phyloP scores from a whole-genome alignment of 495 filamentous ascomycete species.

The Penicillium egyptiacum region DNA sequence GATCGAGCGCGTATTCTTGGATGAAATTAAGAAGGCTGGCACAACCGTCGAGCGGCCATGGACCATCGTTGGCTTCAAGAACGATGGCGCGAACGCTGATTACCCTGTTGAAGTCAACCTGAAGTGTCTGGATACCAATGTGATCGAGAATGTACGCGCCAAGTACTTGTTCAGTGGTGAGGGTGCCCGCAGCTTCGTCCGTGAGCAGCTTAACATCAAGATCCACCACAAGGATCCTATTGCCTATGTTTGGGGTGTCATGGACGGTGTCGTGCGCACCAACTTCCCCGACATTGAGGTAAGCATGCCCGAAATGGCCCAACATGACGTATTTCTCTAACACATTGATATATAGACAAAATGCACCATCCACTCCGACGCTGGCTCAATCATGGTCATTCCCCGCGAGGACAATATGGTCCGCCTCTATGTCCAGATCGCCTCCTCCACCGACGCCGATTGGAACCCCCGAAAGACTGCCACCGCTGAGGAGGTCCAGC shows the following conservation, averaged over 20 bases:
- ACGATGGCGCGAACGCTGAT: constrained; percentile 52
- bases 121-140: constrained; percentile 71
- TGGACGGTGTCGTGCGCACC: constrained; percentile 77
- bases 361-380: constrained; percentile 71
- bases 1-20: constrained; percentile 64
- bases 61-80: constrained; percentile 61
- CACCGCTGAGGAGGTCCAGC: constrained; percentile 60
- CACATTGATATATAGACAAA: constrained; percentile 67
- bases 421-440: constrained; percentile 73
- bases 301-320: constrained; percentile 13
- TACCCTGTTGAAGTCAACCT: constrained; percentile 69
- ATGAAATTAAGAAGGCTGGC: constrained; percentile 61
- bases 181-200: constrained; percentile 62
- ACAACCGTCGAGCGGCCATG: constrained; percentile 59
- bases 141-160: constrained; percentile 60
- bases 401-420: constrained; percentile 79
- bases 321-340: constrained; percentile 19
- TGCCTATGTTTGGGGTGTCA: constrained; percentile 74
- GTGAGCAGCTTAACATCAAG: constrained; percentile 58
- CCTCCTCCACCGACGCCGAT: constrained; percentile 60
- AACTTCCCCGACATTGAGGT: constrained; percentile 82
- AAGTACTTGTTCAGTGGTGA: constrained; percentile 68
- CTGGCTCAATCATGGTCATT: constrained; percentile 75
- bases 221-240: constrained; percentile 65
- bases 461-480: constrained; percentile 53